Conservation (phyloP, 768 basidiomycete species). For the Chalciporus pseudorubinellus region DNA sequence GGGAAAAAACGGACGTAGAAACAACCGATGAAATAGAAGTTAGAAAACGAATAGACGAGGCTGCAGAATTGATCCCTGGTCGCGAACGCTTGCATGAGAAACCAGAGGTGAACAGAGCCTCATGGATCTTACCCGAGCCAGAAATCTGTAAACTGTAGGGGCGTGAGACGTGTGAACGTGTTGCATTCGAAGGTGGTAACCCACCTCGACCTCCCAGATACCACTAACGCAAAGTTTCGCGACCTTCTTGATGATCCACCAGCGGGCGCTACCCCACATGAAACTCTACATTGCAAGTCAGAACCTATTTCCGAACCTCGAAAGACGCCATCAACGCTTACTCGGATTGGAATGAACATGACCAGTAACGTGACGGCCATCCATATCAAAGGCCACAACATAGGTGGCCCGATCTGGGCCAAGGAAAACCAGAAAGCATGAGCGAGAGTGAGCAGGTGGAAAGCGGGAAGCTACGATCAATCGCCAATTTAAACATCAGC, state of each 20-base stretch:
- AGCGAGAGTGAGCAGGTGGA: conserved; percentile 67
- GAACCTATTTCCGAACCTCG: too few relatives aligned
- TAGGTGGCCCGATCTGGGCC: conserved; percentile 62
- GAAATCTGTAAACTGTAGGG: conserved; percentile 73
- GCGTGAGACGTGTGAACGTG: conserved; percentile 6
- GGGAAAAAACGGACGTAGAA: conserved; percentile 45
- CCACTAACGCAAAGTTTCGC: conserved; percentile 69
- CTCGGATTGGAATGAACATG: conserved; percentile 74
- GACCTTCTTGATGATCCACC: conserved; percentile 74
- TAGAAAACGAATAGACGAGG: conserved; percentile 69
- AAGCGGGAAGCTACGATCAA: conserved; percentile 67
- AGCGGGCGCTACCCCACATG: conserved; percentile 43
- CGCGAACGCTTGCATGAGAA: not conserved
- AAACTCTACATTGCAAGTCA: conserved; percentile 42
- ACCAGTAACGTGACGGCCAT: conserved; percentile 56
- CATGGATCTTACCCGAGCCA: conserved; percentile 69
- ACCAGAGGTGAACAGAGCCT: not conserved
- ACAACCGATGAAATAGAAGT: conserved; percentile 73
- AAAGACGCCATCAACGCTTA: conserved; percentile 29
- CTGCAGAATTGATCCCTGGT: conserved; percentile 80
- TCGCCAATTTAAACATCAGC: not conserved
- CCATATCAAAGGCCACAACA: conserved; percentile 82
- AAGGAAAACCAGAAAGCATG: conserved; percentile 89
- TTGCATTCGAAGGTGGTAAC: not conserved
- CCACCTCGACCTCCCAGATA: conserved; percentile 69